Conservation (phyloP, 2,329 filamentous ascomycete species). For the Claviceps sp. region DNA sequence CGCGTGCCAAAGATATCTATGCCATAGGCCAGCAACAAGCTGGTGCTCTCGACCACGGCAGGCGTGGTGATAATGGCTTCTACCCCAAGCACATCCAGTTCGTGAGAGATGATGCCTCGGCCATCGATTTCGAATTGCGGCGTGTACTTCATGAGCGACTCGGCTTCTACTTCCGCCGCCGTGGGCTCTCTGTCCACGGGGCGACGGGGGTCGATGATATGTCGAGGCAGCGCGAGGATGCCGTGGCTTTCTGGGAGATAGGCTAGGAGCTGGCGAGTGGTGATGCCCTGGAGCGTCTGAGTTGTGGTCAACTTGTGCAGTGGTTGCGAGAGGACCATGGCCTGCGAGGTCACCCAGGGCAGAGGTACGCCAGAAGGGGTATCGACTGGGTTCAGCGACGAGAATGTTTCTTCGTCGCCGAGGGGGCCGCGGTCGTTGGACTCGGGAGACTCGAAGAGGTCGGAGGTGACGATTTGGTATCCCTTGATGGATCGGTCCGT, state of each 20-base stretch:
- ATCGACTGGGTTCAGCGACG: slow-evolving; percentile 56
- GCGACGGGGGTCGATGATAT: slow-evolving; percentile 70
- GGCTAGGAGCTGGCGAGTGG: slow-evolving; percentile 67
- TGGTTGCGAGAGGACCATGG: slow-evolving; percentile 68
- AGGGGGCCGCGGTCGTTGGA: slow-evolving; percentile 77
- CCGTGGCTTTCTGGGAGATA: slow-evolving; percentile 60
- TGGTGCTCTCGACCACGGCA: slow-evolving; percentile 81
- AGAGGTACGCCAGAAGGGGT: slow-evolving; percentile 40
- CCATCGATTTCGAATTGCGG: slow-evolving; percentile 76
- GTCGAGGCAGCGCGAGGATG: slow-evolving; percentile 67
- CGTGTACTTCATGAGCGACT: slow-evolving; percentile 65
- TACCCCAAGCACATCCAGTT: slow-evolving; percentile 68
- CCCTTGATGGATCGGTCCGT: slow-evolving; percentile 54
- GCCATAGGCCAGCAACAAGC: slow-evolving; percentile 76
- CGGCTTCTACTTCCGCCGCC: slow-evolving; percentile 58
- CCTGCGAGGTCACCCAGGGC: slow-evolving; percentile 66
- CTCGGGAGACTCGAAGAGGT: slow-evolving; percentile 77
- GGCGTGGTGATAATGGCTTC: slow-evolving; percentile 60
- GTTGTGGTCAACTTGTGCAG: slow-evolving; percentile 72
- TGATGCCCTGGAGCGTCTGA: slow-evolving; percentile 84
- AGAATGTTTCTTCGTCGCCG: slow-evolving; percentile 57
- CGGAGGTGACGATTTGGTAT: slow-evolving; percentile 72
- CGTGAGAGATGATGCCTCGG: slow-evolving; percentile 66
- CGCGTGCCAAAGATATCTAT: slow-evolving; percentile 79
- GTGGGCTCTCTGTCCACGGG: slow-evolving; percentile 77